A percentile compares a stretch with the other conserved stretches of the same genome.
These are phyloP conservation scores for Penicillium sp. DNA, from an alignment of 2,329 filamentous ascomycete genomes.

Conservation along the genomic window DNA sequence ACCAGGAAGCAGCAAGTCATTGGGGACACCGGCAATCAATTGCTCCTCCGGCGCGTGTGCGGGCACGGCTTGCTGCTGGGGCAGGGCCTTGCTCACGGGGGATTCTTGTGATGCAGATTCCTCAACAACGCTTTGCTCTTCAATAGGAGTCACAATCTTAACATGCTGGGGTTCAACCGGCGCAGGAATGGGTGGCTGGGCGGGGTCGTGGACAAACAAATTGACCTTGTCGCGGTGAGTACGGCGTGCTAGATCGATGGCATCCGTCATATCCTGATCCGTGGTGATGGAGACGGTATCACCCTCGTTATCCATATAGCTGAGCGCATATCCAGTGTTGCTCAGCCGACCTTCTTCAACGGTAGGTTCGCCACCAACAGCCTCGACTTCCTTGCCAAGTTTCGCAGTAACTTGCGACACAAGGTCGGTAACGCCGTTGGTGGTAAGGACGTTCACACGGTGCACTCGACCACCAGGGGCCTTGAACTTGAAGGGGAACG, in stretches of 20 bases:
- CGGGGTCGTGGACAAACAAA: conserved; percentile 90
- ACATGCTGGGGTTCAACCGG: conserved; percentile 59
- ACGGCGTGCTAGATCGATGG: conserved; percentile 77
- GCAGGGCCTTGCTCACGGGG: conserved; percentile 39
- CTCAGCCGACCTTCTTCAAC: conserved; percentile 78
- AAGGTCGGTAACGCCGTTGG: conserved; percentile 76
- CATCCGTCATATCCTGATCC: conserved; percentile 87
- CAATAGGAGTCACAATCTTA: conserved; percentile 51
- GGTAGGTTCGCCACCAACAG: conserved; percentile 74
- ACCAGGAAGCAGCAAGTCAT: conserved; percentile 87
- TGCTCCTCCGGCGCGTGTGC: conserved; percentile 63
- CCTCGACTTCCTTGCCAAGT: conserved; percentile 76
- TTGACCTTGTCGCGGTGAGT: conserved; percentile 87
- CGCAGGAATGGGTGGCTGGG: conserved; percentile 74
- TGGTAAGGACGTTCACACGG: conserved; percentile 77
- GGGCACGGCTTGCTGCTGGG: conserved; percentile 40
- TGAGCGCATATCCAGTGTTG: conserved; percentile 79
- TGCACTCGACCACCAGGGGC: conserved; percentile 93
- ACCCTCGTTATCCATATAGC: conserved; percentile 94
- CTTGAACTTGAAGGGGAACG: conserved; percentile 99
- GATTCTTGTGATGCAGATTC: conserved; percentile 52
- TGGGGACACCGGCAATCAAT: conserved; percentile 85
- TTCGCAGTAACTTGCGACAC: conserved; percentile 76
- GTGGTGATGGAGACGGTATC: conserved; percentile 97
- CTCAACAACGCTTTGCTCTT: conserved; percentile 42